A percentile compares a stretch with the other conserved stretches of the same genome.
Evolutionary conservation across 805 yeast species (phyloP).

Genomic region (Myxozyma sirexii): DNA sequence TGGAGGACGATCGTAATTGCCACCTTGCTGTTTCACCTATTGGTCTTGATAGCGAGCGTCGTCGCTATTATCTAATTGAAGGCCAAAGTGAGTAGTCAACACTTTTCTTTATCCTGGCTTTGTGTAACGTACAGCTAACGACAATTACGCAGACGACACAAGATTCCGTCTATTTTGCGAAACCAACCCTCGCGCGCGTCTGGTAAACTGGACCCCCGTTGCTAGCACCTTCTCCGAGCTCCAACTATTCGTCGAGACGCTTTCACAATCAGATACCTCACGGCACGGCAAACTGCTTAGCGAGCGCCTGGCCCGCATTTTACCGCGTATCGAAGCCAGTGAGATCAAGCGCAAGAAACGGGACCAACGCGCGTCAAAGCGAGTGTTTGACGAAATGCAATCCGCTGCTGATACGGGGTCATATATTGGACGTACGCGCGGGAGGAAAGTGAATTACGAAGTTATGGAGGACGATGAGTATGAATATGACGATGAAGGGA

Average conservation of each 20-base stretch:
- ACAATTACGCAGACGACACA: conserved; percentile 39
- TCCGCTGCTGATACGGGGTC: conserved; percentile 38
- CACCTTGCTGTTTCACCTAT: conserved; percentile 30
- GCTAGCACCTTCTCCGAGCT: conserved; percentile 40
- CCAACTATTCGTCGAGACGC: conserved; percentile 24
- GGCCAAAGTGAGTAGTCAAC: conserved; percentile 29
- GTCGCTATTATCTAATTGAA: conserved; percentile 36
- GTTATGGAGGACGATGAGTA: conserved; percentile 19
- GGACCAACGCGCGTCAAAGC: conserved; percentile 16
- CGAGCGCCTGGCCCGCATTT: conserved; percentile 10
- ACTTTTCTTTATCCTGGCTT: neutral
- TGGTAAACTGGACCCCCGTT: conserved; percentile 43
- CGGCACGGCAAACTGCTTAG: conserved; percentile 14
- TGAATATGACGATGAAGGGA: conserved; percentile 13
- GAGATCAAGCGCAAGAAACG: conserved; percentile 24
- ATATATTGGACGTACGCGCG: conserved; percentile 42
- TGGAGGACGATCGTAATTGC: conserved; percentile 22
- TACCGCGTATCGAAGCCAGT: conserved; percentile 32
- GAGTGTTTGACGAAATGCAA: conserved; percentile 15
- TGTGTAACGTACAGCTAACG: conserved; percentile 1
- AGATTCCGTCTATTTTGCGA: conserved; percentile 43
- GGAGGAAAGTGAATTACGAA: conserved; percentile 39
- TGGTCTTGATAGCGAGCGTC: conserved; percentile 36
- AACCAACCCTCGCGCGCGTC: conserved; percentile 38
- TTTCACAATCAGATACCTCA: conserved; percentile 16